These are phyloP conservation scores for Gryganskiella cystojenkinii DNA, from an alignment of 192 early-diverging fungal genomes.

Conservation along the genomic window DNA sequence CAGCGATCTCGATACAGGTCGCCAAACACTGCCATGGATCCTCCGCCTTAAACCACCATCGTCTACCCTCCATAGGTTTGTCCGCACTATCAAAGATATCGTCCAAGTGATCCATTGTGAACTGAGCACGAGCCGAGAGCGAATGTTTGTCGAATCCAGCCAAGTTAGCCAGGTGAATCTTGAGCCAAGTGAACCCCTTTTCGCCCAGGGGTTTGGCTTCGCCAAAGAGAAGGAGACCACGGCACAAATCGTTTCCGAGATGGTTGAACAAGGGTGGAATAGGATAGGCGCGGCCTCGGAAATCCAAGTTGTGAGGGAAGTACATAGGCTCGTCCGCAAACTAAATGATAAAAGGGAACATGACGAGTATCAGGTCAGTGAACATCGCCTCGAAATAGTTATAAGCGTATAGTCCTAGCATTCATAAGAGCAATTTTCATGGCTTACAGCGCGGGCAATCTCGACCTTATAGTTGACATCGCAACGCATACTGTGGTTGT, in stretches of 20 bases:
- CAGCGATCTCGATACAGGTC: conserved; percentile 85
- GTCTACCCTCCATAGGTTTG: conserved; percentile 77
- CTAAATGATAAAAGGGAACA: conserved; percentile 49
- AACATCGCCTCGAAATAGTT: too few relatives aligned
- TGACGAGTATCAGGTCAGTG: not conserved
- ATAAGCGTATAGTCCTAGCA: conserved; percentile 1
- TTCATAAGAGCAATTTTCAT: conserved; percentile 1
- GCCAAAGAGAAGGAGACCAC: conserved; percentile 91
- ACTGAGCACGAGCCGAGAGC: conserved; percentile 83
- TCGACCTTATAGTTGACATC: conserved; percentile 96
- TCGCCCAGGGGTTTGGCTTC: conserved; percentile 81
- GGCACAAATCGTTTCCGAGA: conserved; percentile 95
- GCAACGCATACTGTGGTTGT: conserved; percentile 89
- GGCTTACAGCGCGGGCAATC: conserved; percentile 89
- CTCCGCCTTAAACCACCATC: conserved; percentile 92
- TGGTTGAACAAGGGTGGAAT: conserved; percentile 97
- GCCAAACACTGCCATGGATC: conserved; percentile 96
- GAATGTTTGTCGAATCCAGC: conserved; percentile 94
- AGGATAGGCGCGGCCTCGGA: conserved; percentile 97
- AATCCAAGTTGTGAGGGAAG: conserved; percentile 98
- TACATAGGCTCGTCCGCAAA: conserved; percentile 90
- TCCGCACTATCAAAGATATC: conserved; percentile 87
- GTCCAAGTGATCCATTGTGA: conserved; percentile 78
- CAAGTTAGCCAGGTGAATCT: conserved; percentile 95
- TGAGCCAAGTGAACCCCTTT: conserved; percentile 89